These are phyloP conservation scores for Poa pratensis DNA, from an alignment of 176 grass and related monocot species.

Conservation along the genomic window DNA sequence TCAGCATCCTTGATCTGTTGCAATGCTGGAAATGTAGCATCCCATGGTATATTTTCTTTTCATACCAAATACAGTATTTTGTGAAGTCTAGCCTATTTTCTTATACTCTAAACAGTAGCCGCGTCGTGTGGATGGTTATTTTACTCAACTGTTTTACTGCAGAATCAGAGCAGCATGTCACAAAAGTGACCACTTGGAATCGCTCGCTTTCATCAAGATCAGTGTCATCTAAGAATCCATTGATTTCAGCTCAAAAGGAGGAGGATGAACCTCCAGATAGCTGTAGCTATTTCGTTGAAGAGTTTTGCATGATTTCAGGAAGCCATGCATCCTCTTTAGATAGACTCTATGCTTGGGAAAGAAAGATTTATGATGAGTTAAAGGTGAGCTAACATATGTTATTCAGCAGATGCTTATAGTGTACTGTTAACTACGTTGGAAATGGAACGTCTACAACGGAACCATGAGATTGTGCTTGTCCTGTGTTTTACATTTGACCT, in stretches of 20 bases:
- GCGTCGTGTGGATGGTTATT: slow-evolving; percentile 18
- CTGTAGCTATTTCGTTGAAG: slow-evolving; percentile 57
- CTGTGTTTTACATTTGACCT: slow-evolving; percentile 23
- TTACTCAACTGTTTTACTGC: slow-evolving; percentile 36
- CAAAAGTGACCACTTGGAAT: slow-evolving; percentile 67
- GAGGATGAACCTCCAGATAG: slow-evolving; percentile 54
- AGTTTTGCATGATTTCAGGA: slow-evolving; percentile 76
- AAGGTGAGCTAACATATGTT: slow-evolving; percentile 49
- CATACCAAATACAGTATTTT: slow-evolving; percentile 7
- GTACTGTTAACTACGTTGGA: neutral
- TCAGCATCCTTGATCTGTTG: slow-evolving; percentile 49
- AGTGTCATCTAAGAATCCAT: slow-evolving; percentile 56
- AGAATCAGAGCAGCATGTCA: slow-evolving; percentile 49
- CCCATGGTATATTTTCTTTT: slow-evolving; percentile 49
- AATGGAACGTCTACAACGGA: neutral
- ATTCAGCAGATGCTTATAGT: slow-evolving; percentile 6
- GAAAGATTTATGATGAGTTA: slow-evolving; percentile 70
- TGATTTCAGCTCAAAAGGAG: slow-evolving; percentile 41
- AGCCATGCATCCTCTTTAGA: slow-evolving; percentile 79
- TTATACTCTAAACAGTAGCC: neutral
- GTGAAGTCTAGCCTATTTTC: neutral
- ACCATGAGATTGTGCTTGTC: slow-evolving; percentile 10
- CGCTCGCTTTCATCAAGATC: slow-evolving; percentile 58
- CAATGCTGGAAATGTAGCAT: slow-evolving; percentile 38
- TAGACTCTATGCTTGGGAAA: slow-evolving; percentile 76